Evolutionary conservation across 1,284 basidiomycete species (phyloP).

Genomic region (Naganishia cerealis): DNA sequence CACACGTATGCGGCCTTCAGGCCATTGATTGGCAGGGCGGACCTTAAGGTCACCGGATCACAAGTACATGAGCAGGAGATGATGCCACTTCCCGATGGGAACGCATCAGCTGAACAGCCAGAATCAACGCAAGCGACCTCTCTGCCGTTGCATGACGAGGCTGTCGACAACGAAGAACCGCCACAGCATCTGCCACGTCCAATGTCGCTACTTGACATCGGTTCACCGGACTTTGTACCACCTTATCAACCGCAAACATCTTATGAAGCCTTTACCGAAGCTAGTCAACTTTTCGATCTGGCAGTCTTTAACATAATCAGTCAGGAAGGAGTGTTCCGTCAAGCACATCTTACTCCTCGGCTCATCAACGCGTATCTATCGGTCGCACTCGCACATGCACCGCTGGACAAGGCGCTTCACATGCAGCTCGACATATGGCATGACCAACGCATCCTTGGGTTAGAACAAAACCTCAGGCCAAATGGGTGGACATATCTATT

Average conservation of each 20-base stretch:
- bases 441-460: constrained; percentile 60
- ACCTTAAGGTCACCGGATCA: constrained; percentile 27
- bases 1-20: constrained; percentile 81
- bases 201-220: constrained; percentile 25
- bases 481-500: constrained; percentile 65
- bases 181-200: constrained; percentile 6
- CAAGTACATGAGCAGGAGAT: constrained; percentile 33
- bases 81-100: constrained; percentile 29
- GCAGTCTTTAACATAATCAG: constrained; percentile 60
- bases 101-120: constrained; percentile 2
- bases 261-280: constrained; percentile 73
- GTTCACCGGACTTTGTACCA: constrained; percentile 36
- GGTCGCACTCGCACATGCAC: constrained; percentile 60
- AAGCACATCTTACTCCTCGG: constrained; percentile 63
- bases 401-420: constrained; percentile 57
- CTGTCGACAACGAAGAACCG: constrained; percentile 11
- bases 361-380: constrained; percentile 81
- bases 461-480: constrained; percentile 55
- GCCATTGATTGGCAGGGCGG: constrained; percentile 52
- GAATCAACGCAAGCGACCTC: neutral
- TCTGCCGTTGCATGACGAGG: constrained; percentile 11
- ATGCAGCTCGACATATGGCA: constrained; percentile 43
- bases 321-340: constrained; percentile 57
- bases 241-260: constrained; percentile 63
- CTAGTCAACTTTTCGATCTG: constrained; percentile 66